These are phyloP conservation scores for Yueomyces sinensis DNA, from an alignment of 805 yeast genomes.

Conservation along the genomic window DNA sequence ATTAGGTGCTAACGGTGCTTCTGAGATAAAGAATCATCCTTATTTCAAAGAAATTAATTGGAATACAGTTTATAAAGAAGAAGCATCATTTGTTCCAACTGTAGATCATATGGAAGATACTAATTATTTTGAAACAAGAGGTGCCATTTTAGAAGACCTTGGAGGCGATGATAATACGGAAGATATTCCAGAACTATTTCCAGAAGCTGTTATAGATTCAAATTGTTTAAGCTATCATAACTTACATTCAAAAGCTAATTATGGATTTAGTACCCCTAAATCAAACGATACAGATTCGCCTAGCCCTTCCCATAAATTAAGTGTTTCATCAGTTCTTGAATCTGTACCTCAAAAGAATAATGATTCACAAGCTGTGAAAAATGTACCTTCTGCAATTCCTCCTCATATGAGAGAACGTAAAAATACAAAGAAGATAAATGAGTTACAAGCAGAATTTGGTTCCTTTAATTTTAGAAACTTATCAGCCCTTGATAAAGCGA, in stretches of 20 bases:
- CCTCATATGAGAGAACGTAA: conserved; percentile 55
- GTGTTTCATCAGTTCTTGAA: conserved; percentile 19
- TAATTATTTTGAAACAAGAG: conserved; percentile 82
- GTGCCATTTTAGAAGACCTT: conserved; percentile 50
- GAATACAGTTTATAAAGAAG: conserved; percentile 55
- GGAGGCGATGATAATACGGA: conserved; percentile 6
- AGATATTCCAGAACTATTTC: conserved; percentile 1
- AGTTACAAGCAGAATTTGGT: conserved; percentile 70
- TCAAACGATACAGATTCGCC: conserved; percentile 1
- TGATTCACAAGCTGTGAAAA: conserved; percentile 8
- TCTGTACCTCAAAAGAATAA: conserved; percentile 10
- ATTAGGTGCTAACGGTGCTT: conserved; percentile 66
- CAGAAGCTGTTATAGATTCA: not conserved
- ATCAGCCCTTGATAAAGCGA: conserved; percentile 83
- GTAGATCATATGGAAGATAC: conserved; percentile 74
- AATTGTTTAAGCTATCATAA: not conserved
- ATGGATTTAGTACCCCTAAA: conserved; percentile 23
- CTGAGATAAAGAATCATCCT: conserved; percentile 67
- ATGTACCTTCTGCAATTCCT: conserved; percentile 37
- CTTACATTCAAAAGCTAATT: conserved; percentile 21
- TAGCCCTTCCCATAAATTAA: conserved; percentile 13
- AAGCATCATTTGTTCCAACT: conserved; percentile 74
- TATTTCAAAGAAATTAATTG: conserved; percentile 66
- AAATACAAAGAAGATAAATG: conserved; percentile 51
- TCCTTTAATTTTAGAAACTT: conserved; percentile 82